Evolutionary conservation across 345 rosid genomes (phyloP), one percentile per base, ranked within the genome.

Genomic region (Rhodamnia rubescens): DNA sequence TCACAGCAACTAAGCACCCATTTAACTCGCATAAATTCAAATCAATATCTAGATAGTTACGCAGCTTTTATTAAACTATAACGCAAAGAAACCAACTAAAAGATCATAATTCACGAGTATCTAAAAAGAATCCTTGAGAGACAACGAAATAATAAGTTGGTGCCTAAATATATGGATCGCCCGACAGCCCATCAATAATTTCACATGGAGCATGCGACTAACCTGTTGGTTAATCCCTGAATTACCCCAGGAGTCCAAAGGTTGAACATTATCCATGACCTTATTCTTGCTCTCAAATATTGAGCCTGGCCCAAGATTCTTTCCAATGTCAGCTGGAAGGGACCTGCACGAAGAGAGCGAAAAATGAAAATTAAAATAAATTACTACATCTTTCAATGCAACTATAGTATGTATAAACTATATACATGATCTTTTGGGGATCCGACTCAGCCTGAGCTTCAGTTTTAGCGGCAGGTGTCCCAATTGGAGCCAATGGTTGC

Each of bases 231-330:
- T 92, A 53, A 88, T 90, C 54, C 83, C 89, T 52, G 94, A 91
- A 88, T 90, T 93, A 87, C 90, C 92, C 99, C 99, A 96, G 44
- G 97, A 90, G 86, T 92, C 92, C 91, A 94, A 81, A 58, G 95
- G 90, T 86, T 92, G 95, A 83, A 87, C 92, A 90, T 89, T 92
- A 83, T 94, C 96, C 51, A 93, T 74, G 86, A 90, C 90, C 88
- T 93, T 93, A 80, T 90, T 92, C 86, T 92, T 92, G 89, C 86
- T 87, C 86, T 92, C 93, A 85, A 92, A 94, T 85, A 90, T 89
- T 84, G 91, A 85, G 83, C 90, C 89, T 61, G 96, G 85, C 52
- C 85, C 92, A 82, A 88, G 88, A 84, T 59, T 93, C 87, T 92
- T 90, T 74, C 90, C 95, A 85, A 90, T 87, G 84, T 89, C 90